Base-by-base conservation (phyloP, 345 rosid genomes). In the Arabis alpina region DNA sequence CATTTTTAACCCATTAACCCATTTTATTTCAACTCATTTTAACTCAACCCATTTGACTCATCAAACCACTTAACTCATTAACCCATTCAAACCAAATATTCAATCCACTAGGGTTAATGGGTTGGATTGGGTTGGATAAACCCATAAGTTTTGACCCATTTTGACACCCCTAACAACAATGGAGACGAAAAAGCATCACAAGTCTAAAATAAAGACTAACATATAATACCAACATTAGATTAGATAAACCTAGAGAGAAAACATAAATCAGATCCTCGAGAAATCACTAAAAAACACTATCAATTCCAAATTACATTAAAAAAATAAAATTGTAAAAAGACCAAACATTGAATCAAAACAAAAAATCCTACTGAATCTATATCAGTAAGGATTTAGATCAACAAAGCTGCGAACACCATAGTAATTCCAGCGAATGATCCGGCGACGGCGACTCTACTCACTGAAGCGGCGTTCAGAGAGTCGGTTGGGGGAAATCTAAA, bases 391-490 rank as follows among this genome's bases (percentile, higher is more conserved):
- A 19, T 19, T 19, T 19, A 19, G 23, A 19, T 19, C 23, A 19
- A 67, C 81, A 84, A 56, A 62, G 84, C 82, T 0, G 27, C 72
- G 5, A 56, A 12, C 43, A 84, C 68, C 34, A 84, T 66, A 10
- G 75, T 60, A 1, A 69, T 80, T 10, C 78, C 79, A 10, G 64
- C 76, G 10, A 71, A 50, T 44, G 77, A 68, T 48, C 84, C 83
- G 34, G 60, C 74, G 44, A 71, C 8, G 19, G 81, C 42, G 54
- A 76, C 76, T 73, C 87, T 84, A 63, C 66, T 82, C 71, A 77
- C 54, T 2, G 78, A 80, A 27, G 79, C 86, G 8, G 64, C 75
- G 66, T 5, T 57, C n/a, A 36, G 12, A 24, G 82, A 11, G 43
- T 2, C 13, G 10, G 77, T 14, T 3, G 25, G n/a, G 8, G 59